Evolutionary conservation across 306 rosid species (phyloP).

Genomic region (Cyamopsis tetragonoloba): DNA sequence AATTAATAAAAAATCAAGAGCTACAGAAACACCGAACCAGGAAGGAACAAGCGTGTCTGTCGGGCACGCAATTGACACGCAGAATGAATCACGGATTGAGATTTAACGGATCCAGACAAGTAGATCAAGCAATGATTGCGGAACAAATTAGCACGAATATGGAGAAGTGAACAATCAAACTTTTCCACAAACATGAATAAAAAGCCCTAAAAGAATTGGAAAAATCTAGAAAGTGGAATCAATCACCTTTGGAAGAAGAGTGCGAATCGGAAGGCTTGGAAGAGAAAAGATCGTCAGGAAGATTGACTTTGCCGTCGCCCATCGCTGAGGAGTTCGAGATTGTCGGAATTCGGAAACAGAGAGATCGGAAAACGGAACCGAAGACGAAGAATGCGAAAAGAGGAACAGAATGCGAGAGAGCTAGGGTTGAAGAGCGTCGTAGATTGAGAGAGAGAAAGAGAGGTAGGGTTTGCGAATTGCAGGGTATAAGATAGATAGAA

Average conservation of each 20-base stretch:
- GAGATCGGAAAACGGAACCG: conserved; percentile 26
- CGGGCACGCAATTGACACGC: conserved; percentile 21
- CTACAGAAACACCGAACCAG: background rate
- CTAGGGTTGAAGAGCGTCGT: conserved; percentile 11
- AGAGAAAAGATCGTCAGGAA: conserved; percentile 58
- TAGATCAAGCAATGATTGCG: conserved; percentile 5
- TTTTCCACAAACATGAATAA: background rate
- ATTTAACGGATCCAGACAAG: conserved; percentile 38
- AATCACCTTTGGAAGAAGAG: conserved; percentile 41
- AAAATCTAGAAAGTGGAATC: background rate
- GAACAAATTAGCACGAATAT: background rate
- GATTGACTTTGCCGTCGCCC: conserved; percentile 52
- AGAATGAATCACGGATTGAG: conserved; percentile 19
- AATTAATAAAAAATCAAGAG: background rate
- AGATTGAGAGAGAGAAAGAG: conserved; percentile 13
- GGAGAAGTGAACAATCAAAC: background rate
- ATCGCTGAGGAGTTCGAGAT: conserved; percentile 32
- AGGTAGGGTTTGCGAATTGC: conserved; percentile 45
- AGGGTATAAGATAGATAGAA: conserved; percentile 37
- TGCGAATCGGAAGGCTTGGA: conserved; percentile 41
- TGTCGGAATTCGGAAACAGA: conserved; percentile 17
- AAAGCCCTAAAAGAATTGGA: conserved; percentile 23
- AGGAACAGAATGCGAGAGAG: conserved; percentile 3
- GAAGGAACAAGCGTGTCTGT: conserved; percentile 20
- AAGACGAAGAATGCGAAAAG: conserved; percentile 14